phyloP scores from a whole-genome alignment of 2,329 filamentous ascomycete species.

The Xylariaceae sp. region DNA sequence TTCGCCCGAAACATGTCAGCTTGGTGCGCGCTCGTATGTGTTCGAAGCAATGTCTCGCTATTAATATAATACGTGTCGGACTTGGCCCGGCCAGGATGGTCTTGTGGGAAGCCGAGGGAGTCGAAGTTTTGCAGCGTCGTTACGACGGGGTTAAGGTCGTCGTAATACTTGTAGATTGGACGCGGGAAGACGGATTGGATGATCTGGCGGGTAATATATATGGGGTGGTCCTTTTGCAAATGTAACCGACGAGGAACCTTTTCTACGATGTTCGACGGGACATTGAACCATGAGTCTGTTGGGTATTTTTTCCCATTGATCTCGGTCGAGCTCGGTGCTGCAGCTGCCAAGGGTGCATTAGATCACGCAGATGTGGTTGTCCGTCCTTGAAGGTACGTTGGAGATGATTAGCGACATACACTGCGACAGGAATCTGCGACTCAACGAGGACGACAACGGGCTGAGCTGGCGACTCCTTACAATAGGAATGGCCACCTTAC shows the following conservation, averaged over 20 bases:
- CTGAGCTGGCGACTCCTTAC: conserved; percentile 9
- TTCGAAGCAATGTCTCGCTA: conserved; percentile 73
- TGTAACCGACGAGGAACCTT: conserved; percentile 77
- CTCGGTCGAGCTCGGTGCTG: conserved; percentile 35
- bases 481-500: conserved; percentile 10
- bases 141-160: conserved; percentile 76
- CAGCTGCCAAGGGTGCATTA: conserved; percentile 15
- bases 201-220: conserved; percentile 83
- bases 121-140: conserved; percentile 88
- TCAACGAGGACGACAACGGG: conserved; percentile 14
- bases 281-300: conserved; percentile 81
- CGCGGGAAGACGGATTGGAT: conserved; percentile 83
- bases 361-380: conserved; percentile 2
- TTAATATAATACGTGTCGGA: conserved; percentile 98
- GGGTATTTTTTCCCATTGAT: conserved; percentile 60
- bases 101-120: conserved; percentile 81
- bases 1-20: conserved; percentile 71
- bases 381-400: neutral
- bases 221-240: conserved; percentile 81
- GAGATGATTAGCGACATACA: conserved; percentile 19
- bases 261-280: conserved; percentile 66
- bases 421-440: conserved; percentile 19
- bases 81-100: conserved; percentile 80
- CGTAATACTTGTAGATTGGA: conserved; percentile 70
- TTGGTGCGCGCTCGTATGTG: conserved; percentile 93